Conservation (phyloP, 139 green algal genomes). For the Tetradesmus lagerheimii region DNA sequence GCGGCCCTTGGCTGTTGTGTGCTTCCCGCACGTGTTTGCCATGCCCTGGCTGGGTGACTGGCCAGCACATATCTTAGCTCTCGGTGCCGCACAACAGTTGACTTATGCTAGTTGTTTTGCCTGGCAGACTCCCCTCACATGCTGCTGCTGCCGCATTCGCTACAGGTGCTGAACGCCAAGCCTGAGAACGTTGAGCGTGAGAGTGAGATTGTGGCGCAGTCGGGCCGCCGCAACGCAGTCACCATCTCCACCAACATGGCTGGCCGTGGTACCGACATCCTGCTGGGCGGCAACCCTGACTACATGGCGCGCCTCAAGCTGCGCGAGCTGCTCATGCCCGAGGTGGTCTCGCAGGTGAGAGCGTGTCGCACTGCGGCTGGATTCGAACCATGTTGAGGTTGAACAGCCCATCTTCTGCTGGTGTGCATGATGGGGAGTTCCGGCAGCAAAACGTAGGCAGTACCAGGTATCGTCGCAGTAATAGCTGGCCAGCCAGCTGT, state of each 20-base stretch:
- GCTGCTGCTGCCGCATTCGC: neutral
- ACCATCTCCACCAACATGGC: constrained; percentile 99
- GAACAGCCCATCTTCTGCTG: neutral
- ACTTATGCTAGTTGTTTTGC: no score
- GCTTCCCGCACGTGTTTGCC: no score
- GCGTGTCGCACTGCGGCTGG: no score
- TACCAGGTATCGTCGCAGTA: no score
- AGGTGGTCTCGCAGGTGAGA: constrained; percentile 58
- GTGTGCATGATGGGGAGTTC: no score
- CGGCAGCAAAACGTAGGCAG: no score
- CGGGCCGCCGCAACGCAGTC: constrained; percentile 83
- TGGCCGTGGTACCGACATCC: constrained; percentile 97
- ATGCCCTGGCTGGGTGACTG: no score
- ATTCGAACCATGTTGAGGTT: no score
- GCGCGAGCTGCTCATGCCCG: constrained; percentile 92
- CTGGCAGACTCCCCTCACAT: neutral
- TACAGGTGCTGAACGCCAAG: constrained; percentile 98
- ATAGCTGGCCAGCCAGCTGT: no score
- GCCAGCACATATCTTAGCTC: no score
- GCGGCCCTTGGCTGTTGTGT: no score
- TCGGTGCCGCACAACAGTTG: no score
- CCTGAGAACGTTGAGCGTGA: constrained; percentile 99
- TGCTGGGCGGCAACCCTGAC: constrained; percentile 84
- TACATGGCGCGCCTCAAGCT: constrained; percentile 92
- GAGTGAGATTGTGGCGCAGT: constrained; percentile 96